A percentile compares a stretch with the other conserved stretches of the same genome.
Evolutionary conservation across 1,284 basidiomycete species (phyloP).

Genomic region (Sphaerobolus stellatus): DNA sequence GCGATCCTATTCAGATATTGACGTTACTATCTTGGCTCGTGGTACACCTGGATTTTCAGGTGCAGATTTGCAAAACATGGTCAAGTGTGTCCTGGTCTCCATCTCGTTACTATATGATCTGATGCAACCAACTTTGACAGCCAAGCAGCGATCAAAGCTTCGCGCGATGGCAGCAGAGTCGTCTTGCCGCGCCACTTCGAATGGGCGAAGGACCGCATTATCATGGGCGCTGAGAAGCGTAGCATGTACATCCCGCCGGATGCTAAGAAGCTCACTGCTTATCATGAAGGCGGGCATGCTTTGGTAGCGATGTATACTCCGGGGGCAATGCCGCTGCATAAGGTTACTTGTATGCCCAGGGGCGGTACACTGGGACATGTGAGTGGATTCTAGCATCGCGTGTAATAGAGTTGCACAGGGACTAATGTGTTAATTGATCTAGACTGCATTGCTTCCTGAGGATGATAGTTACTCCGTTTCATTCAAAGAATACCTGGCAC

Average conservation of each 20-base stretch:
- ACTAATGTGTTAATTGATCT: conserved; percentile 13
- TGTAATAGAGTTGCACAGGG: no score
- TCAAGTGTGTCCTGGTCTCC: conserved; percentile 65
- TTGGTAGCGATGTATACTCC: conserved; percentile 88
- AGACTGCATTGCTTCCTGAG: conserved; percentile 88
- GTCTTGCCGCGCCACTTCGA: conserved; percentile 86
- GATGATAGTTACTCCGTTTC: conserved; percentile 75
- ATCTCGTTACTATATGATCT: conserved; percentile 9
- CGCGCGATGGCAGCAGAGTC: conserved; percentile 71
- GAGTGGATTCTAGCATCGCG: conserved; percentile 38
- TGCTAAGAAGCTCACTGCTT: conserved; percentile 85
- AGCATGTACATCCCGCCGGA: conserved; percentile 85
- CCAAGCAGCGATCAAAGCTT: conserved; percentile 90
- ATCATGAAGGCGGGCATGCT: conserved; percentile 96
- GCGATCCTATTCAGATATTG: conserved; percentile 56
- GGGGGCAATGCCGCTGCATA: conserved; percentile 92
- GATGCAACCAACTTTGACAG: conserved; percentile 32
- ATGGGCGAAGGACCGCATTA: conserved; percentile 95
- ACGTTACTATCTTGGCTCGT: conserved; percentile 81
- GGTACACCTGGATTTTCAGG: conserved; percentile 91
- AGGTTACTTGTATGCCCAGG: conserved; percentile 93
- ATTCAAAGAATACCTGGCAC: conserved; percentile 70
- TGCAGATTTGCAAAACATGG: conserved; percentile 91
- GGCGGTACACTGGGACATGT: conserved; percentile 89
- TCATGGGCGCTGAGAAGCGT: conserved; percentile 93